A percentile compares a stretch with the other conserved stretches of the same genome.
phyloP scores from a whole-genome alignment of 208 protist species.

The Trypanosoma brucei region DNA sequence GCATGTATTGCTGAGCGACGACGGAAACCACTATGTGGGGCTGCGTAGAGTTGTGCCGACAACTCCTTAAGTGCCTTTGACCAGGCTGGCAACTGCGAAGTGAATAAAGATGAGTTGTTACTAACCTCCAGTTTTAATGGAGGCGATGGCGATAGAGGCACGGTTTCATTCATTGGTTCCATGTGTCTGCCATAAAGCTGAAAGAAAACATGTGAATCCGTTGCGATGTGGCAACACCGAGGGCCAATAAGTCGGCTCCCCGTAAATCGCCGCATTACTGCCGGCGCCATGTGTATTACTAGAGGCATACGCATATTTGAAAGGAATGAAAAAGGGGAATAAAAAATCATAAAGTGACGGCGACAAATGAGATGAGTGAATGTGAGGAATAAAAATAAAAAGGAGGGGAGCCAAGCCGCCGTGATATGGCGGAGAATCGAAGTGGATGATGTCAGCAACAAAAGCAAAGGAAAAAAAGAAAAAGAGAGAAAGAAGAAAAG shows the following conservation, averaged over 20 bases:
- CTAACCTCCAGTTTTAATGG: too few species aligned
- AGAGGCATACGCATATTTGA: too few species aligned
- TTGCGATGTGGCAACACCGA: neutral
- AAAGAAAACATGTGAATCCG: slow-evolving; percentile 15
- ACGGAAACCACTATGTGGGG: slow-evolving; percentile 7
- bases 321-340: too few species aligned
- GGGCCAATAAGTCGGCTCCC: neutral
- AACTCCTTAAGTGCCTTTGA: slow-evolving; percentile 13
- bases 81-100: neutral
- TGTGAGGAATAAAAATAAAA: neutral
- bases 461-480: slow-evolving; percentile 5
- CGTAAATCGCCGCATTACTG: too few species aligned
- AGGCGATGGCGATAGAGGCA: too few species aligned
- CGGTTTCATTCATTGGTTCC: too few species aligned
- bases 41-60: slow-evolving; percentile 20
- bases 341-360: too few species aligned
- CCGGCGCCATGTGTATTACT: too few species aligned
- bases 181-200: slow-evolving; percentile 19
- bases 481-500: slow-evolving; percentile 5
- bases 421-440: neutral
- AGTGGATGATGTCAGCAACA: neutral
- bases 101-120: too few species aligned
- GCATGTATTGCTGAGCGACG: slow-evolving; percentile 1
- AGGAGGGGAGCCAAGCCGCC: neutral
- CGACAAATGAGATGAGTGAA: too few species aligned